Conservation (phyloP, 148 eudicot species). For the Camellia japonica region DNA sequence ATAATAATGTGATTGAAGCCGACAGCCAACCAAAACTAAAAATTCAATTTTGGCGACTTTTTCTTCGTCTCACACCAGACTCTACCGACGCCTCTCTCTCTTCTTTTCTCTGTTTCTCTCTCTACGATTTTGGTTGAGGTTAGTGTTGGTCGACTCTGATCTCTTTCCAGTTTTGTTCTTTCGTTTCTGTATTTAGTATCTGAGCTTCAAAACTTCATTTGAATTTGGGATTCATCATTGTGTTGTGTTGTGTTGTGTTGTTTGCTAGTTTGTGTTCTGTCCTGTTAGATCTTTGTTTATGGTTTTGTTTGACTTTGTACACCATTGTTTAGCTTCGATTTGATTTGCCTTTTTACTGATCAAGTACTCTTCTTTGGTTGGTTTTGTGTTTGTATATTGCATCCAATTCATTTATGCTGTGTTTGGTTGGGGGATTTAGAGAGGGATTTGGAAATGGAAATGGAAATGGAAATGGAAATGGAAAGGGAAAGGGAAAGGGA, state of each 20-base stretch:
- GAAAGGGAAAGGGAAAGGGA: too few relatives aligned
- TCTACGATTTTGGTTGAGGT: constrained; percentile 15
- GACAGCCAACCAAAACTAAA: constrained; percentile 45
- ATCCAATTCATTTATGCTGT: too few relatives aligned
- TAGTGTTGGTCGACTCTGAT: not conserved
- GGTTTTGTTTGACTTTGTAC: not conserved
- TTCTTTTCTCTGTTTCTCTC: constrained; percentile 20
- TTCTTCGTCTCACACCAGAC: constrained; percentile 30
- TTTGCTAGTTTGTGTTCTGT: not conserved
- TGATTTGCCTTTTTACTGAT: not conserved
- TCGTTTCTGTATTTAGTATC: not conserved
- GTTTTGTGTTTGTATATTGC: not conserved
- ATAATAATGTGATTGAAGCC: constrained; percentile 18
- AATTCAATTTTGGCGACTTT: constrained; percentile 30
- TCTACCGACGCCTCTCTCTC: constrained; percentile 7
- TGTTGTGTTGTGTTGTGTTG: not conserved
- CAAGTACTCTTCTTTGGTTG: not conserved
- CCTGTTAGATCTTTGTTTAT: constrained; percentile 12
- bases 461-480: too few relatives aligned
- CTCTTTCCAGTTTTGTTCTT: not conserved
- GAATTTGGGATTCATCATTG: not conserved
- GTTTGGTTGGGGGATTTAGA: too few relatives aligned
- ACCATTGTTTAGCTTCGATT: not conserved
- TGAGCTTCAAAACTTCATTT: constrained; percentile 4
- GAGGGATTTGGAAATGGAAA: too few relatives aligned